Evolutionary conservation across 139 green algal species (phyloP).

Genomic region (Chlorella vulgaris): DNA sequence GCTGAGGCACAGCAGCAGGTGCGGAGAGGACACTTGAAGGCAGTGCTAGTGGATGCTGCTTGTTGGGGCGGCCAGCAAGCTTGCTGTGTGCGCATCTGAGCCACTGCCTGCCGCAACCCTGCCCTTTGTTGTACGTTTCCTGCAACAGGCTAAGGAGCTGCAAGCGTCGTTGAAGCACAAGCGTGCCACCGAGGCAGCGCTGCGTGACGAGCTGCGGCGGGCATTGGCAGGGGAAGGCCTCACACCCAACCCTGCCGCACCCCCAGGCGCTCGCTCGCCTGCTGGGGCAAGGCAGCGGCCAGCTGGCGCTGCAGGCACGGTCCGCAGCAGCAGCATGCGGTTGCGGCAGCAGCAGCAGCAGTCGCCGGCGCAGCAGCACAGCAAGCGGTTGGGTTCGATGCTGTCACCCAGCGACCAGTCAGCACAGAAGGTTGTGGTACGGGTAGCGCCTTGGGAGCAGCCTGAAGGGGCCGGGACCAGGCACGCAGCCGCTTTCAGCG

Average conservation of each 20-base stretch:
- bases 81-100: background rate
- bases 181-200: constrained; percentile 1
- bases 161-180: background rate
- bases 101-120: no score
- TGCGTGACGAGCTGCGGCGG: constrained; percentile 27
- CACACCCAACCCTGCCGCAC: constrained; percentile 2
- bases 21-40: no score
- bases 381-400: background rate
- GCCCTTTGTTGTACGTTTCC: background rate
- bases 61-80: background rate
- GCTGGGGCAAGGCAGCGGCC: no score
- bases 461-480: no score
- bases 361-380: background rate
- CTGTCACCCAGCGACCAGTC: background rate
- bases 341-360: background rate
- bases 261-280: background rate
- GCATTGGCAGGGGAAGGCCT: constrained; percentile 5
- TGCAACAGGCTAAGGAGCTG: constrained; percentile 26
- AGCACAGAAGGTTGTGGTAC: background rate
- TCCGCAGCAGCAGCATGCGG: background rate
- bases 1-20: constrained; percentile 27
- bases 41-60: background rate
- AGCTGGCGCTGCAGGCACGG: background rate
- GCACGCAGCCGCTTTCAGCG: background rate
- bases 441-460: background rate